Percentiles rank a stretch among this genome's conserved stretches.
Conservation (phyloP, 768 basidiomycete genomes). For the Mycena haematopus region DNA sequence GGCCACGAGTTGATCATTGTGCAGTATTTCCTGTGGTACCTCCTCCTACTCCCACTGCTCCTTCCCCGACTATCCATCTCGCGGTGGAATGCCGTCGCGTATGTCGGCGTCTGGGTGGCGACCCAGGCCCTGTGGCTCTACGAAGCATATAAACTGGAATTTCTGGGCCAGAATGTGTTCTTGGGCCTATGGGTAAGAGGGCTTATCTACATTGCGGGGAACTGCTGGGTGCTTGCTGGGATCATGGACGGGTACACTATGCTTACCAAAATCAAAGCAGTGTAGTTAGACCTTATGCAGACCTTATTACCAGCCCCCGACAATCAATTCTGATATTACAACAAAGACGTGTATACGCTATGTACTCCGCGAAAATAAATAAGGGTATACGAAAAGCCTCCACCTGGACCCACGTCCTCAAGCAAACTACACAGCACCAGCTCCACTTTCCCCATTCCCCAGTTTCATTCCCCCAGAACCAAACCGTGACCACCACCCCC, state of each 20-base stretch:
- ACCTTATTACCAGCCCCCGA: no score
- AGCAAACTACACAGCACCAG: neutral
- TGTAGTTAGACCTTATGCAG: no score
- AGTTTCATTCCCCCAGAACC: conserved; percentile 7
- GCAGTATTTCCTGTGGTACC: conserved; percentile 95
- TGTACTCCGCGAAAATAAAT: neutral
- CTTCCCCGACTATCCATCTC: conserved; percentile 70
- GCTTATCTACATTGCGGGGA: conserved; percentile 73
- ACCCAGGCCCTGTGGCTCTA: conserved; percentile 89
- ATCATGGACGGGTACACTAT: conserved; percentile 60
- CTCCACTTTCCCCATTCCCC: neutral
- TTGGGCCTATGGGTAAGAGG: conserved; percentile 80
- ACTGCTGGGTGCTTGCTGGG: conserved; percentile 79
- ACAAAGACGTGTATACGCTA: neutral
- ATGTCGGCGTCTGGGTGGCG: conserved; percentile 69
- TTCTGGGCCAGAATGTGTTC: conserved; percentile 79
- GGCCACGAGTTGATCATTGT: neutral
- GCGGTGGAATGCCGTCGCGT: conserved; percentile 44
- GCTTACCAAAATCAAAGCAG: neutral
- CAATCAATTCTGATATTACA: conserved; percentile 1
- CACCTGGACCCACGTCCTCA: neutral
- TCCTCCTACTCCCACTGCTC: conserved; percentile 84
- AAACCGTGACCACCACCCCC: conserved; percentile 60
- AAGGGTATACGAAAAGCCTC: neutral
- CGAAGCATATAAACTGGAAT: conserved; percentile 92